phyloP scores from a whole-genome alignment of 1,284 basidiomycete genomes.

The Fomitopsis pinicola region DNA sequence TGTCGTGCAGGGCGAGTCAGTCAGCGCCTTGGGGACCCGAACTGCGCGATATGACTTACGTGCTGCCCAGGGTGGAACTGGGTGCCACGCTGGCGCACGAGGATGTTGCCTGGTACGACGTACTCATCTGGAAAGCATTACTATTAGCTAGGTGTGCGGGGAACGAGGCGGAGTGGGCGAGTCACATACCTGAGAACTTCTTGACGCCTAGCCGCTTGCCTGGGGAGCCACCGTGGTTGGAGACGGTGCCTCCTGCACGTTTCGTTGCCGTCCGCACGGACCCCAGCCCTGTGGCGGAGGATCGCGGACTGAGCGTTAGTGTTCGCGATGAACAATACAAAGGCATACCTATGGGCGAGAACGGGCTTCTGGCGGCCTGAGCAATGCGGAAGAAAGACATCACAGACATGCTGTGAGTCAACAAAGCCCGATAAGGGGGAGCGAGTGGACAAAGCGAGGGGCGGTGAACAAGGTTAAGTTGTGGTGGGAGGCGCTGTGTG shows the following conservation, averaged over 20 bases:
- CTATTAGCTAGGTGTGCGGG: background rate
- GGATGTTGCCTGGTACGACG: conserved; percentile 90
- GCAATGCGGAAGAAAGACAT: background rate
- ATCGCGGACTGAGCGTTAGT: background rate
- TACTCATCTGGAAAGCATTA: conserved; percentile 60
- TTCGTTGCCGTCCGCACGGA: conserved; percentile 92
- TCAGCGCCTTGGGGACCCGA: background rate
- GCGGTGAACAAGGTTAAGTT: background rate
- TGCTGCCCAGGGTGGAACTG: conserved; percentile 90
- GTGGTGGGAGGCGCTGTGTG: background rate
- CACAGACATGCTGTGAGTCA: background rate
- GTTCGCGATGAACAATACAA: background rate
- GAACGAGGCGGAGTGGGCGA: conserved; percentile 2
- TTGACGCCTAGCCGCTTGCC: conserved; percentile 91
- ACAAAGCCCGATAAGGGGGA: background rate
- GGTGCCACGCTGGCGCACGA: conserved; percentile 88
- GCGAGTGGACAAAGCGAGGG: background rate
- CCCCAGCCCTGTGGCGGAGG: conserved; percentile 31
- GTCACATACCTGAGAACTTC: conserved; percentile 80
- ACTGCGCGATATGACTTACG: conserved; percentile 40
- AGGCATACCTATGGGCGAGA: conserved; percentile 24
- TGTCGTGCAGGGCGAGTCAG: background rate
- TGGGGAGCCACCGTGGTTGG: conserved; percentile 87
- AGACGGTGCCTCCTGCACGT: conserved; percentile 87
- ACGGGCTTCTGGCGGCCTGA: background rate